Conservation (phyloP, 768 basidiomycete genomes). For the Gautieria morchelliformis region DNA sequence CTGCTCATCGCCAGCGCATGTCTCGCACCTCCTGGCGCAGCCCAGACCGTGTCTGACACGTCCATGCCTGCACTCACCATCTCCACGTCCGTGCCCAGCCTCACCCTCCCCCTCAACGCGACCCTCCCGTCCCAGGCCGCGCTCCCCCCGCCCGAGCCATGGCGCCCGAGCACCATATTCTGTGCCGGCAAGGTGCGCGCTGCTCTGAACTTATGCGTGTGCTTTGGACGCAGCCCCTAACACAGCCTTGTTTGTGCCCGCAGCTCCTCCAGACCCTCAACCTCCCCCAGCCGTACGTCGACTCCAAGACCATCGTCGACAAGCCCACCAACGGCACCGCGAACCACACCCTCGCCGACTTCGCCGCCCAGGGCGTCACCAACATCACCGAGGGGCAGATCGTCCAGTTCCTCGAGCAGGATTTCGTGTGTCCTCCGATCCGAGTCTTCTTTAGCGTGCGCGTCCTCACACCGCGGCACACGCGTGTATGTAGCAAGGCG, state of each 20-base stretch:
- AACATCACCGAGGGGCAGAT: conserved; percentile 54
- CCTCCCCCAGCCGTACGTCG: conserved; percentile 60
- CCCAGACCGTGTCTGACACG: too few species aligned
- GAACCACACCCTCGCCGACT: conserved; percentile 62
- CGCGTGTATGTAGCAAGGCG: conserved; percentile 51
- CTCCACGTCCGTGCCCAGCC: conserved; percentile 55
- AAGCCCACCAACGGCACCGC: conserved; percentile 67
- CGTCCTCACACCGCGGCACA: too few species aligned
- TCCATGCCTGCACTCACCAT: conserved; percentile 25
- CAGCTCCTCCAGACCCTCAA: conserved; percentile 83
- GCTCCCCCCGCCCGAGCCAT: conserved; percentile 59
- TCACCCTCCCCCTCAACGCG: conserved; percentile 42
- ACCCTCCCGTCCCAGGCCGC: conserved; percentile 56
- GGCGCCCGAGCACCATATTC: conserved; percentile 73
- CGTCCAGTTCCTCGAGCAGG: conserved; percentile 56
- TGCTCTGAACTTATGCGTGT: too few species aligned
- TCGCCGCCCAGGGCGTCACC: conserved; percentile 35
- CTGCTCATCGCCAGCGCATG: background rate
- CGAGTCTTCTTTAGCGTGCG: too few species aligned
- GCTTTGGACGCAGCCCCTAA: too few species aligned
- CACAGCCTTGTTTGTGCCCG: too few species aligned
- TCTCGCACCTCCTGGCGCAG: too few species aligned
- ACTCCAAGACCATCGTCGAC: conserved; percentile 87
- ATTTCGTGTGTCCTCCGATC: conserved; percentile 55
- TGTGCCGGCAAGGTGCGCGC: conserved; percentile 61